These are phyloP conservation scores for Fraxinus sp. DNA, from an alignment of 305 asterid genomes.

Conservation along the genomic window DNA sequence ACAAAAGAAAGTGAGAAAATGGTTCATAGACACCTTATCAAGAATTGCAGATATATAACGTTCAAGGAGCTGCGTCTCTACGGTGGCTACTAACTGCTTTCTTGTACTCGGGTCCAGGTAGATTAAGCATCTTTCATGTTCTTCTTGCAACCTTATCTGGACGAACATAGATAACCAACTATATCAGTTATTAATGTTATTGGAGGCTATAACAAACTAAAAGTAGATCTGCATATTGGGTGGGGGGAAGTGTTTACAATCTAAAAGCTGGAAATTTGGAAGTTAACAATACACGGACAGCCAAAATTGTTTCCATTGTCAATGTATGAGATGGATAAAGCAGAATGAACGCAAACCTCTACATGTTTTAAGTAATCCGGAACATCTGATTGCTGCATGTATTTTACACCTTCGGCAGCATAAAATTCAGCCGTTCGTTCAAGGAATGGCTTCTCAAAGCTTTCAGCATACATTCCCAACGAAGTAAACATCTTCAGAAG, in stretches of 20 bases:
- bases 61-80: conserved; percentile 85
- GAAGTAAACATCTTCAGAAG: conserved; percentile 98
- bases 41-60: conserved; percentile 74
- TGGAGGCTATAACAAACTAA: background rate
- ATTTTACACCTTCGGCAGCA: conserved; percentile 95
- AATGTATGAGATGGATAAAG: background rate
- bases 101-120: conserved; percentile 81
- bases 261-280: background rate
- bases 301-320: background rate
- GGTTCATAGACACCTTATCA: conserved; percentile 64
- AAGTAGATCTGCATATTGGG: background rate
- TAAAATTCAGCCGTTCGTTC: conserved; percentile 89
- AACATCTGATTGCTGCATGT: conserved; percentile 95
- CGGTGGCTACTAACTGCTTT: conserved; percentile 84
- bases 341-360: conserved; percentile 56
- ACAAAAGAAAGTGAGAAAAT: background rate
- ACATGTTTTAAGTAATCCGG: conserved; percentile 91
- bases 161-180: conserved; percentile 12
- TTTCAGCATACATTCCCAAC: conserved; percentile 85
- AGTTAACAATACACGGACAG: background rate
- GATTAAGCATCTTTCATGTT: conserved; percentile 84
- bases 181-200: background rate
- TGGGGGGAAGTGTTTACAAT: background rate
- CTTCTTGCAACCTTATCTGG: conserved; percentile 95
- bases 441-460: conserved; percentile 97